Conservation (phyloP, 139 green algal genomes). For the Auxenochlorella protothecoides region DNA sequence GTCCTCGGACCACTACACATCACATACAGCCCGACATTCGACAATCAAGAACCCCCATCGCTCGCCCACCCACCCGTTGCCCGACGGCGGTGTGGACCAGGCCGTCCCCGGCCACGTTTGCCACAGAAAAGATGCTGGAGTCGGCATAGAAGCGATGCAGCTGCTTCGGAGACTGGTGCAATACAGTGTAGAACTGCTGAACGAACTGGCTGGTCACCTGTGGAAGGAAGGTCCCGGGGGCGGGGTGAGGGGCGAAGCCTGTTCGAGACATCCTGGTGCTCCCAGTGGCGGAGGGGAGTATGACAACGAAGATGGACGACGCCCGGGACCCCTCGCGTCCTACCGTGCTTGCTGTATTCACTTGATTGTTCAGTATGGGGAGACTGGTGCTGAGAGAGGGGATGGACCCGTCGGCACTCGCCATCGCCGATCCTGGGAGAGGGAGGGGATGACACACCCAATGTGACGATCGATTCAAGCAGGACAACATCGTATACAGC, state of each 20-base stretch:
- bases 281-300: no score
- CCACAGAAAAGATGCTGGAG: conserved; percentile 47
- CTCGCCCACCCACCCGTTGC: conserved; percentile 12
- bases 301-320: background rate
- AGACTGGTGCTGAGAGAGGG: background rate
- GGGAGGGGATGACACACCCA: no score
- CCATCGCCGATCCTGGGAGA: no score
- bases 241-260: no score
- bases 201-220: conserved; percentile 77
- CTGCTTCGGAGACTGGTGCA: conserved; percentile 50
- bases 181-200: conserved; percentile 74
- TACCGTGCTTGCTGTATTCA: background rate
- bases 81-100: conserved; percentile 15
- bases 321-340: background rate
- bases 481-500: no score
- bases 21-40: no score
- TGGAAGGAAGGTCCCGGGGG: background rate
- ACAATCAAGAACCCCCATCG: no score
- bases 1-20: no score
- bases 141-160: conserved; percentile 82
- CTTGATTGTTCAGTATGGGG: conserved; percentile 1
- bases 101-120: conserved; percentile 24
- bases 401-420: no score
- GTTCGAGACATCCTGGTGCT: background rate
- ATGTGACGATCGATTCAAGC: no score